Evolutionary conservation across 1,284 basidiomycete genomes (phyloP), one percentile per base, ranked within the genome.

Genomic region (Fomitiporia mediterranea): DNA sequence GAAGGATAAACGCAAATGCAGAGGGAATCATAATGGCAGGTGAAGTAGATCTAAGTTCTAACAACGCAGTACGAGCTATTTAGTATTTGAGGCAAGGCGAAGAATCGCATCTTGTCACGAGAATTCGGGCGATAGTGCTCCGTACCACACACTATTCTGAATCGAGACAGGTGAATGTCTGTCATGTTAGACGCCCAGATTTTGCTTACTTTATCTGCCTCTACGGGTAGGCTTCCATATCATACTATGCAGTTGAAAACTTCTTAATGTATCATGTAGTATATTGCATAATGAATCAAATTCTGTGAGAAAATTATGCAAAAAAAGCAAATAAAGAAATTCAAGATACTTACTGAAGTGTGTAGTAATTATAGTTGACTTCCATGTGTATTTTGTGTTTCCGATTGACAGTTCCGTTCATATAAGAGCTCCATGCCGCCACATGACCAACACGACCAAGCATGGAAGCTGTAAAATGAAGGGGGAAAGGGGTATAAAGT

Each of bases 11-110:
- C 32, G 74, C 68, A 62, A 85, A 71, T 49, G 81, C 73, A 61
- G 80, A 79, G 70, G 84, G 73, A 67, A 83, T 82, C 88, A 91
- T 91, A 76, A 70, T 82, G 68, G 60, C 68, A 68, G 73, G n/a
- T 67, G 68, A 73, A n/a, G n/a, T n/a, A n/a, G n/a, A n/a, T n/a
- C n/a, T n/a, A n/a, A n/a, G n/a, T n/a, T n/a, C n/a, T n/a, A n/a
- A n/a, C n/a, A n/a, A n/a, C n/a, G n/a, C n/a, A n/a, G n/a, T n/a
- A n/a, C n/a, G n/a, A n/a, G n/a, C n/a, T n/a, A n/a, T n/a, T n/a
- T n/a, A n/a, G n/a, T n/a, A n/a, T n/a, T n/a, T n/a, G n/a, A n/a
- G n/a, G n/a, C n/a, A n/a, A n/a, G n/a, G n/a, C n/a, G n/a, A n/a
- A n/a, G n/a, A n/a, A n/a, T n/a, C n/a, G n/a, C n/a, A n/a, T n/a